These are phyloP conservation scores for Vachellia pachyceras DNA, from an alignment of 306 rosid species.

Conservation along the genomic window DNA sequence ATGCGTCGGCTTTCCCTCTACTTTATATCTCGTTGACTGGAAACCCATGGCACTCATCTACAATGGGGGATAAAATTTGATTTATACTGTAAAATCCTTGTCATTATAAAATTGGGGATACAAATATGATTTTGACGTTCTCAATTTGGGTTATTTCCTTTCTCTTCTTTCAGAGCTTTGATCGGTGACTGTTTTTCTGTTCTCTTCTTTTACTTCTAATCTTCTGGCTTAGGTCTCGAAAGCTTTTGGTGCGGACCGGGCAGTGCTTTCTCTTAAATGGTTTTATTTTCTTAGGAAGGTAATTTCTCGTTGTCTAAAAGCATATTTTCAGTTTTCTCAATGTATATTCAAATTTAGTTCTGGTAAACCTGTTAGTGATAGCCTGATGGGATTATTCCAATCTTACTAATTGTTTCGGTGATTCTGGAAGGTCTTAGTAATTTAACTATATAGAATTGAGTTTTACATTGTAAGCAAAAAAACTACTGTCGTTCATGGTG, in stretches of 20 bases:
- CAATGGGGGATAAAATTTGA: too few species aligned
- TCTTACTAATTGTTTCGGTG: not conserved
- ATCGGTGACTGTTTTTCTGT: not conserved
- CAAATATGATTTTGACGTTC: not conserved
- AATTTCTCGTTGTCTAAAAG: not conserved
- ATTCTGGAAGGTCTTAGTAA: not conserved
- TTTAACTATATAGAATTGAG: not conserved
- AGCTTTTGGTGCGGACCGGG: conserved; percentile 72
- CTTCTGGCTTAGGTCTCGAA: conserved; percentile 55
- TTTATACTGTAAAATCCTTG: not conserved
- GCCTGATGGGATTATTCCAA: not conserved
- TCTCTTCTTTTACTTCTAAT: not conserved
- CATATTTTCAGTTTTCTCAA: not conserved
- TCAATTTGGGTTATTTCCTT: not conserved
- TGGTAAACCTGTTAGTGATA: not conserved
- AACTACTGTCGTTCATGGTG: not conserved
- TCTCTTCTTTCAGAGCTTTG: not conserved
- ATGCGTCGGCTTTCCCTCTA: not conserved
- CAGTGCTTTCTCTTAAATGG: conserved; percentile 95
- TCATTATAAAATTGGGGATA: not conserved
- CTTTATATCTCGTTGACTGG: not conserved
- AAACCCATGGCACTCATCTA: not conserved
- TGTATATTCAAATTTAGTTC: not conserved
- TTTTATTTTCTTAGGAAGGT: conserved; percentile 91
- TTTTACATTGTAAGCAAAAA: not conserved